Evolutionary conservation across 768 basidiomycete genomes (phyloP), one percentile per base, ranked within the genome.

Genomic region (Gloeostereum incarnatum): DNA sequence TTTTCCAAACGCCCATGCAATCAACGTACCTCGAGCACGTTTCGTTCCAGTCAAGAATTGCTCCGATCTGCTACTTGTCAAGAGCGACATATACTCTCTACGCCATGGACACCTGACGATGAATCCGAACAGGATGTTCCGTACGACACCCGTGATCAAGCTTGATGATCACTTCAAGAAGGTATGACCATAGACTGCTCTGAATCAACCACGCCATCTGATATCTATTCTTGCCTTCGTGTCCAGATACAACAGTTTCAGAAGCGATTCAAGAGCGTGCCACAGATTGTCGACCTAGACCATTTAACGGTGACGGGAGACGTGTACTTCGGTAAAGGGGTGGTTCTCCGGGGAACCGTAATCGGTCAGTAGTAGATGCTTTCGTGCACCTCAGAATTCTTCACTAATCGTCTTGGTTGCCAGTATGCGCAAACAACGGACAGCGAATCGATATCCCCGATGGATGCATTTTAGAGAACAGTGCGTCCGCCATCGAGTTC

Each of bases 121-220:
- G 68, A 88, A 83, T 55, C 74, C 75, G 42, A 67, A 72, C 25
- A 66, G 88, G 48, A 82, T 88, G 78, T 91, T 92, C 53, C 75
- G 71, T 52, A 82, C 76, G 16, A 81, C 87, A 19, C 93, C 92
- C 11, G 89, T 94, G 35, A 85, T 96, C 71, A 94, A 94, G 68
- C 76, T 94, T 30, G 90, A 91, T 33, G 89, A 91, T 58, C 84
- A 86, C 57, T 96, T 97, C 78, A 96, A 92, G 73, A 92, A 89
- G 75, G 85, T 86, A 39, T 31, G 58, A 14, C 5, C 3, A 11
- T 10, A 10, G 17, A 11, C 20, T n/a, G 11, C 17, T 20, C 22
- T 13, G 5, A 13, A 22, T 36, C 19, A 13, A 9, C 18, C 19
- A 24, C 23, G 20, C 8, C 9, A 27, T 14, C 14, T 8, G 9